Percentiles rank a stretch among this genome's conserved stretches.
These are phyloP conservation scores for Cryphonectria nitschkei DNA, from an alignment of 2,329 filamentous ascomycete genomes.

Conservation along the genomic window DNA sequence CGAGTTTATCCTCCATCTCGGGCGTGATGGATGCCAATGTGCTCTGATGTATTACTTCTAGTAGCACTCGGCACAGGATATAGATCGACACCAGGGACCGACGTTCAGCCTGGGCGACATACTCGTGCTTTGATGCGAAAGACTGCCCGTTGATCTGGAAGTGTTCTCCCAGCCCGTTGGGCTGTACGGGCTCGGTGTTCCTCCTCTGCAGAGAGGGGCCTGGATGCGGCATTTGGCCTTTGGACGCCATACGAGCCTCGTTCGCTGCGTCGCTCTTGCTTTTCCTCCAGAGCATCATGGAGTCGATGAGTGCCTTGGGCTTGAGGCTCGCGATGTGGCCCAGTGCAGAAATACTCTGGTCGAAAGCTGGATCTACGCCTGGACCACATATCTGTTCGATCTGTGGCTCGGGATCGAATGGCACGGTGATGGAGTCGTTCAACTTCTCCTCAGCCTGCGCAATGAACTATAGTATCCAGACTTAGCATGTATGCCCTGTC, in stretches of 20 bases:
- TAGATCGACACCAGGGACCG: conserved; percentile 95
- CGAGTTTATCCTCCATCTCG: conserved; percentile 92
- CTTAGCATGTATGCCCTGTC: conserved; percentile 37
- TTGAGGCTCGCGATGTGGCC: conserved; percentile 94
- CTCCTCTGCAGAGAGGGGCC: conserved; percentile 62
- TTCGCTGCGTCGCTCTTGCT: conserved; percentile 89
- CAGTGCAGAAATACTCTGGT: conserved; percentile 89
- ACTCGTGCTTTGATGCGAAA: conserved; percentile 65
- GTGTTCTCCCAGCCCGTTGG: conserved; percentile 37
- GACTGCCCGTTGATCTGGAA: conserved; percentile 43
- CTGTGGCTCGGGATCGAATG: conserved; percentile 78
- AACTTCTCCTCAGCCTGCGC: conserved; percentile 96
- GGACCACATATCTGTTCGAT: conserved; percentile 91
- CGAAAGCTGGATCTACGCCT: conserved; percentile 84
- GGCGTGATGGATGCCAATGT: conserved; percentile 78
- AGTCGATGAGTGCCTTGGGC: conserved; percentile 93
- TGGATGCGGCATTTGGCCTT: conserved; percentile 34
- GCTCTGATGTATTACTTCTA: conserved; percentile 93
- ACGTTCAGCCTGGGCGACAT: conserved; percentile 79
- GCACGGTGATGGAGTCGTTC: conserved; percentile 79
- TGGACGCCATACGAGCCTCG: conserved; percentile 54
- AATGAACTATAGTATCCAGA: conserved; percentile 68
- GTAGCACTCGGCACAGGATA: conserved; percentile 88
- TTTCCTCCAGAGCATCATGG: conserved; percentile 98
- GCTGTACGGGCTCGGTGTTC: conserved; percentile 73